Evolutionary conservation across 1,139 yeast species (phyloP).

Genomic region (Pichia sp.): DNA sequence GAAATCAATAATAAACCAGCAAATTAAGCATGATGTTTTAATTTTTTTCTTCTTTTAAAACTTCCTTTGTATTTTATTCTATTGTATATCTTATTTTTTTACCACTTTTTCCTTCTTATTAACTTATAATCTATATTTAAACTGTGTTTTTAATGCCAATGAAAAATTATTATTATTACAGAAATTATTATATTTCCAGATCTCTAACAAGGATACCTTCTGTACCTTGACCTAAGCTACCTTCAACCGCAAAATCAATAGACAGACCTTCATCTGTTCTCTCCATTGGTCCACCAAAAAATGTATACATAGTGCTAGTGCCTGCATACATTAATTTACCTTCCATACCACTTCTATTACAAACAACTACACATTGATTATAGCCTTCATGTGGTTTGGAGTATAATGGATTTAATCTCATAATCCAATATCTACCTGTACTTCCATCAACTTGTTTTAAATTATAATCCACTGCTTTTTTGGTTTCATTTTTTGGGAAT

Average conservation of each 20-base stretch:
- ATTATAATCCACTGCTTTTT: conserved; percentile 15
- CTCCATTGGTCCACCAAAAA: conserved; percentile 31
- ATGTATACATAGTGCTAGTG: conserved; percentile 51
- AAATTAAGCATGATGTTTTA: too few species aligned
- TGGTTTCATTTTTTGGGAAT: conserved; percentile 2
- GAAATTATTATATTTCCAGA: too few species aligned
- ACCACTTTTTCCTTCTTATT: too few species aligned
- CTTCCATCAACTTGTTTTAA: conserved; percentile 19
- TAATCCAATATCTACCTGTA: conserved; percentile 53
- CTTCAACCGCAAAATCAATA: conserved; percentile 38
- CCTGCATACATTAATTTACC: conserved; percentile 69
- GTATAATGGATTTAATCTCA: conserved; percentile 45
- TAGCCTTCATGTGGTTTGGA: conserved; percentile 20
- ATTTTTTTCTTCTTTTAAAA: too few species aligned
- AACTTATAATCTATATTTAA: too few species aligned
- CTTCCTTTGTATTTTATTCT: too few species aligned
- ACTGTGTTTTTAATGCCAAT: too few species aligned
- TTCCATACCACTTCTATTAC: conserved; percentile 75
- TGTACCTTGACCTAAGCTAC: conserved; percentile 52
- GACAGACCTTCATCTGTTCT: conserved; percentile 8
- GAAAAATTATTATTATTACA: too few species aligned
- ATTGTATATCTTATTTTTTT: too few species aligned
- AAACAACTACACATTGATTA: conserved; percentile 39
- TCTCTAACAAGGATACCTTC: conserved; percentile 61
- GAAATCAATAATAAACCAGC: too few species aligned